Evolutionary conservation across 768 basidiomycete genomes (phyloP), one percentile per base, ranked within the genome.

Genomic region (Tylopilus sp.): DNA sequence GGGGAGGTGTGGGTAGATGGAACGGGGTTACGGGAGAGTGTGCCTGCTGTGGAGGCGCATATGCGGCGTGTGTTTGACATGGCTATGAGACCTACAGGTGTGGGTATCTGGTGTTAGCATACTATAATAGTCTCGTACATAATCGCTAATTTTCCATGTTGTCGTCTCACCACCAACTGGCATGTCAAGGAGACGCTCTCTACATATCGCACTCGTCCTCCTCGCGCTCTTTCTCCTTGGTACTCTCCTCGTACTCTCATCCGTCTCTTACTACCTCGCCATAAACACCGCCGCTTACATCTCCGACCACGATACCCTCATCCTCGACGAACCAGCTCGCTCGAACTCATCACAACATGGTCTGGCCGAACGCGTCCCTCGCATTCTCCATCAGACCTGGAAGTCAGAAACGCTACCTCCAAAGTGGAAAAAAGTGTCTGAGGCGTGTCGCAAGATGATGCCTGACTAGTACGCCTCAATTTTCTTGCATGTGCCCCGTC

Each of bases 311-410:
- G 89, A 95, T 64, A 80, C 95, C 10, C 81, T 82, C 57, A 59
- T 77, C 39, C 73, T 77, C 50, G 72, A 76, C 68, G 76, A 78
- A 58, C 69, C 73, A 22, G 76, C 79, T 40, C 79, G 82, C 42
- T 83, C 79, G 79, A 86, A 87, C 63, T 79, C 83, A 22, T 67
- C 84, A 4, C 74, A 80, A 22, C 79, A 83, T 58, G 78, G 75
- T 51, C 74, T 77, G 55, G 73, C 81, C 35, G 89, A 97, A 64
- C 82, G 79, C 58, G 84, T 98, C 33, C 97, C 95, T 3, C 81
- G 91, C 45, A 90, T 99, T 51, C 80, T 99, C 43, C 97, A 99
- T 70, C 95, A 98, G 79, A 98, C 97, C 21, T 99, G 97, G 97
- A 97, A 95, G 76, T 84, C 88, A 10, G 87, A 95, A 48, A 80